These are phyloP conservation scores for Zhuliangozyma parablackwelliae DNA, from an alignment of 1,139 yeast species.

Conservation along the genomic window DNA sequence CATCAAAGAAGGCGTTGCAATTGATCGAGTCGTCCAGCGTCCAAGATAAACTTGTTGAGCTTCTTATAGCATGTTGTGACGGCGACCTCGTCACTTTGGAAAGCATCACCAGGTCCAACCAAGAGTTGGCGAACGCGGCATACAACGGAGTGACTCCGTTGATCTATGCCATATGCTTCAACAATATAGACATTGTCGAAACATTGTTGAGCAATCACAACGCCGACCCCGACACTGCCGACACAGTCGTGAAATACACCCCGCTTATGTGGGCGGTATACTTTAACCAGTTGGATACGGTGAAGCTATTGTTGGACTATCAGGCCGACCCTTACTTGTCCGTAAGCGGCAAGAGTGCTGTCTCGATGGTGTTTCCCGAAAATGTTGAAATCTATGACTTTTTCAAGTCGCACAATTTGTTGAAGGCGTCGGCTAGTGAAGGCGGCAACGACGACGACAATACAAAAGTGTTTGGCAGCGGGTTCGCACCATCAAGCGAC, in stretches of 20 bases:
- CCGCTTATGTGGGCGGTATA: conserved; percentile 51
- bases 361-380: conserved; percentile 30
- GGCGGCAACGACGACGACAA: conserved; percentile 10
- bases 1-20: conserved; percentile 44
- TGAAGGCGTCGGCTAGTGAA: conserved; percentile 18
- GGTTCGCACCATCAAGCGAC: conserved; percentile 20
- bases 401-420: conserved; percentile 37
- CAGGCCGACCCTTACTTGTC: conserved; percentile 40
- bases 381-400: conserved; percentile 30
- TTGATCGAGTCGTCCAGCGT: conserved; percentile 14
- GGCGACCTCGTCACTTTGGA: conserved; percentile 48
- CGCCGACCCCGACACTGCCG: conserved; percentile 38
- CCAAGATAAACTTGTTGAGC: conserved; percentile 15
- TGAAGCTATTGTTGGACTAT: conserved; percentile 30
- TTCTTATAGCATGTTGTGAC: conserved; percentile 47
- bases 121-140: conserved; percentile 24
- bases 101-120: conserved; percentile 25
- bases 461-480: conserved; percentile 15
- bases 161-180: conserved; percentile 50
- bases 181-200: conserved; percentile 41
- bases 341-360: conserved; percentile 32
- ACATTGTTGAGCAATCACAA: conserved; percentile 28
- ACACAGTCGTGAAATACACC: conserved; percentile 30
- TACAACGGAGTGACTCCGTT: conserved; percentile 47
- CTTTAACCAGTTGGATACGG: conserved; percentile 31